Base-by-base conservation (phyloP, 2,329 filamentous ascomycete genomes). In the Xylaria sp. region DNA sequence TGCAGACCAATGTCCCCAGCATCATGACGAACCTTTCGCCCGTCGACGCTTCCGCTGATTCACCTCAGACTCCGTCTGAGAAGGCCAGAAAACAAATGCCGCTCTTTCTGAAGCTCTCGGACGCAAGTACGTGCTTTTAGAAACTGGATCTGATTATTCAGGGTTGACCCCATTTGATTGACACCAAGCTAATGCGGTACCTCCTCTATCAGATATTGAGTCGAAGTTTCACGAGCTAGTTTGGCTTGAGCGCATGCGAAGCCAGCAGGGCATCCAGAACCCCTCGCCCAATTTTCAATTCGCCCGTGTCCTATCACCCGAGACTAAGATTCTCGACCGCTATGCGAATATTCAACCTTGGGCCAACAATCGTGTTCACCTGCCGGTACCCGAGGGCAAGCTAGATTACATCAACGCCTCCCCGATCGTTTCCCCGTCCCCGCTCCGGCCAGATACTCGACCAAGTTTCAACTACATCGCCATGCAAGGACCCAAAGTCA, bases 331-430 rank as follows among this genome's bases (percentile, higher is more conserved):
- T 41, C 87, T 95, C 72, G 97, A 98, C 80, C 90, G 96, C 63
- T 99, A 98, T 81, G 79, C 85, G 62, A 97, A 98, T 77, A 93
- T 99, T 70, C 91, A 94, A 77, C 93, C 94, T 0, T 99, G 93
- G 89, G 90, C 91, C 69, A 90, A 92, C 77, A 97, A 97, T 76
- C 90, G 96, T 43, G 86, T 99, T 64, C 91, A 89, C 78, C 87
- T 99, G 20, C 86, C 87, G 45, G 95, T 97, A 1, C 90, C 93
- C 1, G 86, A 91, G 18, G 91, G 87, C 43, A 83, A 89, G 70
- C 86, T 90, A 68, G 90, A 94, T 80, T 96, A 94, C 78, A 92
- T 95, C 80, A 96, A 96, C 77, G 93, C 93, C 45, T 94, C 92
- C 12, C 88, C 91, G 23, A 90, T 94, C 65, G 78, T 81, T 25